A percentile compares a stretch with the other conserved stretches of the same genome.
Conservation (phyloP, 2,329 filamentous ascomycete genomes). For the Triangularia setosa region DNA sequence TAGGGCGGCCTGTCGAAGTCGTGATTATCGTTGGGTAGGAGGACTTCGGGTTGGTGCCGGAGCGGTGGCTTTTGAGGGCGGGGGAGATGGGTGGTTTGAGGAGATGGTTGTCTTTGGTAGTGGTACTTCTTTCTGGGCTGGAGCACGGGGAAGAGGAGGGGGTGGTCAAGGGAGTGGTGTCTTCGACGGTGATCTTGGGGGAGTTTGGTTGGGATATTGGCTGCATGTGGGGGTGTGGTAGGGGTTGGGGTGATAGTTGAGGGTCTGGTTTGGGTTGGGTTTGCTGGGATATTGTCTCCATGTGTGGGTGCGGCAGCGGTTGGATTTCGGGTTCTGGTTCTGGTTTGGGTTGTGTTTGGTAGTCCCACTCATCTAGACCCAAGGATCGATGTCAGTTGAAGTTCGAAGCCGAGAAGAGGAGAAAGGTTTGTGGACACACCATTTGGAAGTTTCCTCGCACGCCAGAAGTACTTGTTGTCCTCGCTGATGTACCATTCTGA, state of each 20-base stretch:
- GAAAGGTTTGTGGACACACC: conserved; percentile 1
- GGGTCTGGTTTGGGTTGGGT: neutral
- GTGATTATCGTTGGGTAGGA: conserved; percentile 19
- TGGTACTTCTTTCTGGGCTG: neutral
- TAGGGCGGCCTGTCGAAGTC: conserved; percentile 16
- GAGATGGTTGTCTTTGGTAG: neutral
- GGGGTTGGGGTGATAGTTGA: neutral
- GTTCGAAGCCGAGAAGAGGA: neutral
- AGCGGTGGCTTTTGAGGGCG: neutral
- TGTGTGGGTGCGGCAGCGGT: neutral
- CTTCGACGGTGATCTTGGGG: neutral
- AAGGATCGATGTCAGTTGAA: neutral
- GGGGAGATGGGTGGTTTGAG: neutral
- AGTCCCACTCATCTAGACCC: conserved; percentile 18
- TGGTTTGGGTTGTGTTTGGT: conserved; percentile 8
- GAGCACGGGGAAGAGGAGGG: neutral
- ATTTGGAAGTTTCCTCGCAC: conserved; percentile 15
- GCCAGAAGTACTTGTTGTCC: conserved; percentile 18
- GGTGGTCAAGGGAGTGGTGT: neutral
- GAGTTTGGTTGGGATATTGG: neutral
- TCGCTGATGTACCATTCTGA: conserved; percentile 23
- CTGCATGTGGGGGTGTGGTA: neutral
- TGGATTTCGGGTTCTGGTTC: neutral
- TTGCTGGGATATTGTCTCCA: neutral
- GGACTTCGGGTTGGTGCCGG: conserved; percentile 5